Percentiles rank a stretch among this genome's conserved stretches.
Conservation (phyloP, 495 filamentous ascomycete species). For the Neurospora sp. region DNA sequence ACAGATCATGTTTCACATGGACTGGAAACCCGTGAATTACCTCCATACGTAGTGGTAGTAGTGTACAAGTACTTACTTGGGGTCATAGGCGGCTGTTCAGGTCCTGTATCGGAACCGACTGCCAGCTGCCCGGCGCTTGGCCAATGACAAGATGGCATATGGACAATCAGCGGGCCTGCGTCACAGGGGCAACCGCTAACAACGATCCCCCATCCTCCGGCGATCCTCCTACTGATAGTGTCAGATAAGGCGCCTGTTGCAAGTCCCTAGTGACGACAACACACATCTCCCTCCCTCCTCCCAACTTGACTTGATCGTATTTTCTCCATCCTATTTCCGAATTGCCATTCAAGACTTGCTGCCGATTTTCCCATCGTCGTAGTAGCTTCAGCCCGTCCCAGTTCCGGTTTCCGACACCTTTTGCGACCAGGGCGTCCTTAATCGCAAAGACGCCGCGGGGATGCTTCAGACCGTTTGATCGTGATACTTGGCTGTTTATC, state of each 20-base stretch:
- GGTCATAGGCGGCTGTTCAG: not conserved
- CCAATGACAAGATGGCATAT: slow-evolving; percentile 3
- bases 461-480: not conserved
- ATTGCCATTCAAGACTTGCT: not conserved
- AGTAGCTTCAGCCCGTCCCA: not conserved
- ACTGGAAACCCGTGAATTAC: not conserved
- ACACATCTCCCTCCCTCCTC: not conserved
- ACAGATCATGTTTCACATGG: not conserved
- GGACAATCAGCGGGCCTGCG: slow-evolving; percentile 7
- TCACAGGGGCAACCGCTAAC: slow-evolving; percentile 5
- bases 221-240: not conserved
- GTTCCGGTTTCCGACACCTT: not conserved
- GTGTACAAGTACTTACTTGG: not conserved
- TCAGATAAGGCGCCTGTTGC: not conserved
- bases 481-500: not conserved
- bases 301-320: not conserved
- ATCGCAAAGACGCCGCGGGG: not conserved
- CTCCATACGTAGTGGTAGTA: no score
- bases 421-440: not conserved
- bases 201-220: not conserved
- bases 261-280: not conserved
- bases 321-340: not conserved
- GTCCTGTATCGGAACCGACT: not conserved
- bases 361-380: not conserved
- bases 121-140: not conserved